Base-by-base conservation (phyloP, 768 basidiomycete species). In the Leccinum broughii region DNA sequence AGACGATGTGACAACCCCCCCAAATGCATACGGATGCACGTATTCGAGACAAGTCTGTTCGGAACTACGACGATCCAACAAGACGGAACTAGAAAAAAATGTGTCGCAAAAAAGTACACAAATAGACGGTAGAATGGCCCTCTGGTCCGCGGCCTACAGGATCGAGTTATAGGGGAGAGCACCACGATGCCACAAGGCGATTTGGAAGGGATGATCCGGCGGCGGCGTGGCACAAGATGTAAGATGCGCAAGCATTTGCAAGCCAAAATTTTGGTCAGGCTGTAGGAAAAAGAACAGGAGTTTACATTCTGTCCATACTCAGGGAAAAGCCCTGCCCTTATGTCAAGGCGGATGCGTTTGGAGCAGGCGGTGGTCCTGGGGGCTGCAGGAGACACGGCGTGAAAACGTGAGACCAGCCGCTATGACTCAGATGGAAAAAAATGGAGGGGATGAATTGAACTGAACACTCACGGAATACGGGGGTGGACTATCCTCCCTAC, bases 391-490 rank as follows among this genome's bases (percentile, higher is more conserved):
- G 5, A 51, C 2, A 41, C 24, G 30, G 35, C 51, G 5, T 9
- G 13, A 30, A 44, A 26, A 3, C n/a, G 39, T 50, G 52, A 34
- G 39, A 34, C 8, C 14, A 26, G 4, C 9, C 24, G 2, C 15
- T 24, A 15, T 17, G 37, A 37, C n/a, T 6, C 11, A 24, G 20
- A 20, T 22, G 28, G 30, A 54, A 22, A 22, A 39, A 34, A 20
- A 39, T 24, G 11, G 22, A n/a, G 30, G 22, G 34, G 6, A 24
- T 24, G 37, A 39, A 17, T 8, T 15, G 15, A 17, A 39, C 37
- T 8, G 3, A 39, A 39, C 14, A 35, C 71, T 68, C 53, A 72
- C 71, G n/a, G 72, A 67, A 48, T 70, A 70, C 1, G 70, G 69
- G 2, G 69, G 69, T 28, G 69, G 70, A 57, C 60, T 69, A 22